Conservation (phyloP, 805 yeast species). For the Dipodascopsis uninucleata region DNA sequence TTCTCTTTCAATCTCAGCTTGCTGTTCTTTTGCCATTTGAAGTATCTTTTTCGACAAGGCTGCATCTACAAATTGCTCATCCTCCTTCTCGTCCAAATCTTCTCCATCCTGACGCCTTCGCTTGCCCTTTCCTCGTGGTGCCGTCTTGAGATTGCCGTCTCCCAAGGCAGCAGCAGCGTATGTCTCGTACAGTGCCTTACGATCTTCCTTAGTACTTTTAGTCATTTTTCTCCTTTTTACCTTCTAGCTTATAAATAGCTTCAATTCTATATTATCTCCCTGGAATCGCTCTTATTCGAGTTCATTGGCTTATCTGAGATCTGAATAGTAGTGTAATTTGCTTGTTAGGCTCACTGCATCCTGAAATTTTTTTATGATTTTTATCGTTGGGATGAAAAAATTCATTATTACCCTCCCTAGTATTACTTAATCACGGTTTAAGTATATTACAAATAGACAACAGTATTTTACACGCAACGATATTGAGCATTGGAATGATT, state of each 20-base stretch:
- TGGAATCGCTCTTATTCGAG: neutral
- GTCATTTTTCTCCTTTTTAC: neutral
- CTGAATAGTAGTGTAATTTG: too few species aligned
- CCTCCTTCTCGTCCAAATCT: slow-evolving; percentile 41
- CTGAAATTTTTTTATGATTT: too few species aligned
- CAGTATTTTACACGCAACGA: too few species aligned
- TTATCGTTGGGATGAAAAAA: too few species aligned
- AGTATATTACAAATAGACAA: too few species aligned
- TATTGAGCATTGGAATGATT: too few species aligned
- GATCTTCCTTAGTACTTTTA: slow-evolving; percentile 4
- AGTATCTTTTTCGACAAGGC: slow-evolving; percentile 77
- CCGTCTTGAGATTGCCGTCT: slow-evolving; percentile 14
- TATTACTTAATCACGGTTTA: too few species aligned
- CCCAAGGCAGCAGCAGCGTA: slow-evolving; percentile 23
- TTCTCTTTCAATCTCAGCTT: slow-evolving; percentile 79
- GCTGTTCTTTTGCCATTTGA: slow-evolving; percentile 88
- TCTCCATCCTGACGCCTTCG: slow-evolving; percentile 13
- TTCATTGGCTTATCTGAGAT: neutral
- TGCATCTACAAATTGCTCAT: slow-evolving; percentile 73
- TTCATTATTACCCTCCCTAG: too few species aligned
- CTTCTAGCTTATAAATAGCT: neutral
- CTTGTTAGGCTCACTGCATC: too few species aligned
- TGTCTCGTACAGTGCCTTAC: slow-evolving; percentile 21
- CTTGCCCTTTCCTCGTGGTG: neutral
- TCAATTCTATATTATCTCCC: neutral